These are phyloP conservation scores for Aspergillus brasiliensis DNA, from an alignment of 2,329 filamentous ascomycete species.

Conservation along the genomic window DNA sequence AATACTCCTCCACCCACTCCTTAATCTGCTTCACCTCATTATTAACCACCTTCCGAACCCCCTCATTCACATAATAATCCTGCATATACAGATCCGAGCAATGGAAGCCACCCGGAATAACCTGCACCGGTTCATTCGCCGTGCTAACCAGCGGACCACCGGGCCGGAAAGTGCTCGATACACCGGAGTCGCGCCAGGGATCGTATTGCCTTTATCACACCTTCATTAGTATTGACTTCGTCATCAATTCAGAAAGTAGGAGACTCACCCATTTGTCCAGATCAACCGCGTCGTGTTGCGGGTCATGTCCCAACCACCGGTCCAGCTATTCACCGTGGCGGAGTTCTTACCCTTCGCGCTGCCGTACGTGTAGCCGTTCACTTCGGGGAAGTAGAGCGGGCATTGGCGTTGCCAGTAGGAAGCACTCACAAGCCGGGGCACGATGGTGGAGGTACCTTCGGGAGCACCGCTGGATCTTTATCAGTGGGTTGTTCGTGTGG, in stretches of 20 bases:
- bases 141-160: slow-evolving; percentile 57
- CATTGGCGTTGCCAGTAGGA: slow-evolving; percentile 62
- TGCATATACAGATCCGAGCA: slow-evolving; percentile 55
- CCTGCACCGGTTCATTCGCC: slow-evolving; percentile 50
- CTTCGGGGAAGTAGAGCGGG: slow-evolving; percentile 50
- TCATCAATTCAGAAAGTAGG: background rate
- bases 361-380: slow-evolving; percentile 3
- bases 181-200: slow-evolving; percentile 59
- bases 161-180: slow-evolving; percentile 57
- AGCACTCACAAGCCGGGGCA: slow-evolving; percentile 54
- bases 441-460: slow-evolving; percentile 46
- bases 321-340: slow-evolving; percentile 54
- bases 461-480: slow-evolving; percentile 47
- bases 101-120: slow-evolving; percentile 59
- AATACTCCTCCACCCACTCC: slow-evolving; percentile 6
- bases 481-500: background rate
- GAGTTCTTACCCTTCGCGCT: slow-evolving; percentile 3
- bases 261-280: slow-evolving; percentile 56
- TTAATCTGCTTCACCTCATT: slow-evolving; percentile 54
- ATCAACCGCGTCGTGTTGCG: slow-evolving; percentile 55
- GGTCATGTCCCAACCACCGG: slow-evolving; percentile 58
- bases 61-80: slow-evolving; percentile 52
- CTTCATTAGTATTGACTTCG: background rate
- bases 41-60: slow-evolving; percentile 54
- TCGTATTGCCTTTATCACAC: slow-evolving; percentile 53